Conservation (phyloP, 306 rosid species). For the Cicer pinnatifidum region DNA sequence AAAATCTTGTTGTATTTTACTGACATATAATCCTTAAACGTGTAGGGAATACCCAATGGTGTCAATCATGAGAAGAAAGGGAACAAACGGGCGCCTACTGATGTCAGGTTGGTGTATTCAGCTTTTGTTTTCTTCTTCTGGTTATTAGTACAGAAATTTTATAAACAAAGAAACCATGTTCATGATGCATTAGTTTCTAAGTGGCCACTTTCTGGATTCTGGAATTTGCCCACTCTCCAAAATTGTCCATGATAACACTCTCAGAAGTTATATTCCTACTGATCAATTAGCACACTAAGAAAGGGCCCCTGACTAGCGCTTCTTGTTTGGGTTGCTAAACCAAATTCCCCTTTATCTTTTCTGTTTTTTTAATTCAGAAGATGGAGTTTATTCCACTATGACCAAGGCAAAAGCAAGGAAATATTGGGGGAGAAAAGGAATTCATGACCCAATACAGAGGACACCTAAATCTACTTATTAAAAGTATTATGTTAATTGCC, state of each 20-base stretch:
- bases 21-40: constrained; percentile 21
- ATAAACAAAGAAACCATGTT: not conserved
- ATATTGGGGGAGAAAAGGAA: not conserved
- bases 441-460: not conserved
- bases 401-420: constrained; percentile 5
- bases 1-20: not conserved
- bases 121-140: not conserved
- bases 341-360: not conserved
- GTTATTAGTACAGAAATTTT: not conserved
- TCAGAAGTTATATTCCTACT: not conserved
- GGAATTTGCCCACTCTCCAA: not conserved
- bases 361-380: not conserved
- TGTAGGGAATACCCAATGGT: constrained; percentile 80
- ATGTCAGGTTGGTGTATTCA: constrained; percentile 67
- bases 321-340: not conserved
- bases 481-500: not conserved
- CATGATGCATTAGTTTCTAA: not conserved
- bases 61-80: constrained; percentile 78
- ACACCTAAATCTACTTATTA: not conserved
- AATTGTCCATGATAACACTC: not conserved
- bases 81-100: constrained; percentile 74
- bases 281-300: not conserved
- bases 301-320: not conserved
- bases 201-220: not conserved
- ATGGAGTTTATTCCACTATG: constrained; percentile 5